Conservation (phyloP, 2,329 filamentous ascomycete species). For the Hypoxylon sp. region DNA sequence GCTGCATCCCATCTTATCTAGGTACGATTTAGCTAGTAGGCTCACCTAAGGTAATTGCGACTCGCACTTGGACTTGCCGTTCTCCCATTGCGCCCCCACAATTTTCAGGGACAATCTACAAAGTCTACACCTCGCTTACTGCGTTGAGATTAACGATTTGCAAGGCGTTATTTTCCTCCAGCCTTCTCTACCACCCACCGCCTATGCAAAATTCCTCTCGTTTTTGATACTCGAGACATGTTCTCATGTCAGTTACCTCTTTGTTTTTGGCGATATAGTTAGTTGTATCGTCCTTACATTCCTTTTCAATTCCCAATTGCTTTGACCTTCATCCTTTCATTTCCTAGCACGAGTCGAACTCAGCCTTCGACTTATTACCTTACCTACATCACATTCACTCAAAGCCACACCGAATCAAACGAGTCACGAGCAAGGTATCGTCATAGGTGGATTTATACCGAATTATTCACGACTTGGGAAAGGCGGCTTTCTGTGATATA, state of each 20-base stretch:
- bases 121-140: slow-evolving; percentile 16
- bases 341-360: slow-evolving; percentile 29
- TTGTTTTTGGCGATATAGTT: slow-evolving; percentile 37
- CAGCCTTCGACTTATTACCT: slow-evolving; percentile 12
- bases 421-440: slow-evolving; percentile 22
- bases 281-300: slow-evolving; percentile 37
- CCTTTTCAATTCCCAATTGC: slow-evolving; percentile 37
- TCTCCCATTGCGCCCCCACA: slow-evolving; percentile 43
- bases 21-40: neutral
- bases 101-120: slow-evolving; percentile 35
- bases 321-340: slow-evolving; percentile 38
- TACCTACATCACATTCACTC: slow-evolving; percentile 20
- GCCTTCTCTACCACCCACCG: slow-evolving; percentile 7
- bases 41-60: slow-evolving; percentile 44
- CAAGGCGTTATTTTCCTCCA: slow-evolving; percentile 9
- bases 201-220: slow-evolving; percentile 29
- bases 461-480: slow-evolving; percentile 16
- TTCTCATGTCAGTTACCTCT: slow-evolving; percentile 27
- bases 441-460: slow-evolving; percentile 21
- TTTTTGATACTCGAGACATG: slow-evolving; percentile 28
- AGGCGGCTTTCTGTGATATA: slow-evolving; percentile 13
- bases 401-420: slow-evolving; percentile 15
- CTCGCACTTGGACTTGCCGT: slow-evolving; percentile 43
- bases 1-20: slow-evolving; percentile 16
- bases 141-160: slow-evolving; percentile 24